Percentiles rank a stretch among this genome's conserved stretches.
phyloP scores from a whole-genome alignment of 106 monocot genomes.

The Vanilla planifolia region DNA sequence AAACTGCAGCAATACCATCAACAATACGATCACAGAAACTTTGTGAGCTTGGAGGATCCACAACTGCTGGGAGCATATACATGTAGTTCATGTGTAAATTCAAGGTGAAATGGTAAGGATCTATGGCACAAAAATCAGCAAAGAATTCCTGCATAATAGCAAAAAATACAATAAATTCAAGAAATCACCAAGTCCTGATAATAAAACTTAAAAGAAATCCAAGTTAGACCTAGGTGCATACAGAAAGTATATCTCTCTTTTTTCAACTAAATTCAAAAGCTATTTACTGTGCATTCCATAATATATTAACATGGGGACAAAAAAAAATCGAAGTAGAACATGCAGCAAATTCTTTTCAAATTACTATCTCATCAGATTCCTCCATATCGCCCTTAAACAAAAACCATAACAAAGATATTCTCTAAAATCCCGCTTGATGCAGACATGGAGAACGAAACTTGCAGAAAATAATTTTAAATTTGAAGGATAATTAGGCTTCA shows the following conservation, averaged over 20 bases:
- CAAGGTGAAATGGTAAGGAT: conserved; percentile 87
- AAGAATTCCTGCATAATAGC: conserved; percentile 79
- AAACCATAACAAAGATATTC: background rate
- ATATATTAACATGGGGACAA: background rate
- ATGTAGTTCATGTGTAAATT: conserved; percentile 80
- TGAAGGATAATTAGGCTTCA: background rate
- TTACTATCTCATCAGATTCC: background rate
- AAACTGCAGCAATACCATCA: conserved; percentile 91
- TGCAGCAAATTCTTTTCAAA: background rate
- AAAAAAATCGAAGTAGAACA: background rate
- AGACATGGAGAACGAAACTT: background rate
- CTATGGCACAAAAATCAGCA: conserved; percentile 97
- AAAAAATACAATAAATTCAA: conserved; percentile 3
- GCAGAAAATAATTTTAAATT: no score
- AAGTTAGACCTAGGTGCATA: no score
- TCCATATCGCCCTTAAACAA: background rate
- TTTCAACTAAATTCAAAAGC: background rate
- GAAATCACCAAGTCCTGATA: background rate
- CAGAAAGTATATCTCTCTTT: no score
- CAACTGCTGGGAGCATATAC: conserved; percentile 91
- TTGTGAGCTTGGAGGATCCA: conserved; percentile 77
- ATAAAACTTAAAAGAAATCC: background rate
- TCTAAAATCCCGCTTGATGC: background rate
- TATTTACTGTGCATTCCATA: background rate
- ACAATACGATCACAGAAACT: conserved; percentile 90